Conservation (phyloP, 768 basidiomycete genomes). For the Boletus rubescentipes region DNA sequence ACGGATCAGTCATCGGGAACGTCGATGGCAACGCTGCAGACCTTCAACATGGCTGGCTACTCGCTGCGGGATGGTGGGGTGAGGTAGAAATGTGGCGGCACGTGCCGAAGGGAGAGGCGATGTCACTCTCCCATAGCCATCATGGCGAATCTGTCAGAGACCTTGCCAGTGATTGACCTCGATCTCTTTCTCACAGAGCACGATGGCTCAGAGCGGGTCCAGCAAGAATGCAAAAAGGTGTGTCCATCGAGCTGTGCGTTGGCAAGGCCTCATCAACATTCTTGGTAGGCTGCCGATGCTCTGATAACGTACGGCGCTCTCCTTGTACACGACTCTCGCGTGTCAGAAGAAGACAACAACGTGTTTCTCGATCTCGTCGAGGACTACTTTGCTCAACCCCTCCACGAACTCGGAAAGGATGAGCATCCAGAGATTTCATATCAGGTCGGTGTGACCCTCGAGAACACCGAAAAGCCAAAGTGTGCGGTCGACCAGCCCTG, state of each 20-base stretch:
- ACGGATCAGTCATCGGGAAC: constrained; percentile 5
- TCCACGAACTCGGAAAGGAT: constrained; percentile 63
- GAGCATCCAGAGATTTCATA: constrained; percentile 85
- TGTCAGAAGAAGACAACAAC: constrained; percentile 77
- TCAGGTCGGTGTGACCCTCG: constrained; percentile 93
- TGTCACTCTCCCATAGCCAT: constrained; percentile 9
- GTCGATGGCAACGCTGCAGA: constrained; percentile 11
- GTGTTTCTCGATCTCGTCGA: constrained; percentile 87
- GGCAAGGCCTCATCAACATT: neutral
- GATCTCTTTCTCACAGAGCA: constrained; percentile 61
- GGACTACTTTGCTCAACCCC: constrained; percentile 85
- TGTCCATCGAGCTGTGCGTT: neutral
- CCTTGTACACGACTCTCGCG: constrained; percentile 80
- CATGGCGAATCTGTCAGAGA: constrained; percentile 42
- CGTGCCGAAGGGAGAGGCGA: constrained; percentile 27
- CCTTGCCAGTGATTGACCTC: constrained; percentile 75
- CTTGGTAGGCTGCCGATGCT: constrained; percentile 71
- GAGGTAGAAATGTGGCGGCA: constrained; percentile 29
- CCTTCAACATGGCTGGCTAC: constrained; percentile 44
- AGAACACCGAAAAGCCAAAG: constrained; percentile 91
- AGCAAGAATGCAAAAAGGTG: constrained; percentile 68
- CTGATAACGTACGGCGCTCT: constrained; percentile 85
- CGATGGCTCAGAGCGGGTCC: constrained; percentile 45
- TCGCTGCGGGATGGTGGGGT: constrained; percentile 15
- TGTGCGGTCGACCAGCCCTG: constrained; percentile 85